phyloP scores from a whole-genome alignment of 2,329 filamentous ascomycete species.

The Penicillium sp. region DNA sequence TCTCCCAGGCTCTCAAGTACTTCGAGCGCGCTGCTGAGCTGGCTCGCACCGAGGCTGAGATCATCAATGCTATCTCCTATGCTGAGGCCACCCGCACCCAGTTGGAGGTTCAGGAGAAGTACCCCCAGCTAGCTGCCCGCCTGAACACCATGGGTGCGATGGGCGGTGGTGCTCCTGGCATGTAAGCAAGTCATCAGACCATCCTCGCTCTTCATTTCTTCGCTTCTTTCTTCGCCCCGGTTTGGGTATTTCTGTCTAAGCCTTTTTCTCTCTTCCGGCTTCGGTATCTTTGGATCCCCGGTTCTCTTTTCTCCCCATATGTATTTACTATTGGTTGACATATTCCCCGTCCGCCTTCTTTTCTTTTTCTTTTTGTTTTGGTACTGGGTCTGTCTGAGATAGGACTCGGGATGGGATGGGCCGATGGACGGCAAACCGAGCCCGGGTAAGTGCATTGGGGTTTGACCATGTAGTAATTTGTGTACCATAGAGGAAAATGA shows the following conservation, averaged over 20 bases:
- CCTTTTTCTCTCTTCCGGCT: slow-evolving; percentile 14
- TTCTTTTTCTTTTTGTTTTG: slow-evolving; percentile 16
- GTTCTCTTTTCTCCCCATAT: slow-evolving; percentile 20
- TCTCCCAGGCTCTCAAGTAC: slow-evolving; percentile 90
- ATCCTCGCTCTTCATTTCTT: slow-evolving; percentile 14
- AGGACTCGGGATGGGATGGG: slow-evolving; percentile 9
- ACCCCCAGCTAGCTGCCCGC: slow-evolving; percentile 73
- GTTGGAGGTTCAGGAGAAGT: slow-evolving; percentile 85
- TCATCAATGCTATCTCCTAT: slow-evolving; percentile 93
- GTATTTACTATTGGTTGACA: slow-evolving; percentile 29
- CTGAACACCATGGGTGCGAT: slow-evolving; percentile 58
- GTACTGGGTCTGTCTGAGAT: slow-evolving; percentile 11
- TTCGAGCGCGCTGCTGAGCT: slow-evolving; percentile 96
- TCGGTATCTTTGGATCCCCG: slow-evolving; percentile 15
- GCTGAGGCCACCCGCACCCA: slow-evolving; percentile 96
- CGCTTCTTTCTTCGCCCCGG: slow-evolving; percentile 14
- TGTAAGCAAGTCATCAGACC: slow-evolving; percentile 23
- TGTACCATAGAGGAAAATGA: slow-evolving; percentile 28
- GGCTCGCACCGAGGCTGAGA: slow-evolving; percentile 89
- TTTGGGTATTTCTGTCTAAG: slow-evolving; percentile 13
- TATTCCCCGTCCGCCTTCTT: slow-evolving; percentile 18
- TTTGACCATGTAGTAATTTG: slow-evolving; percentile 22
- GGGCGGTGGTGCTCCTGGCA: slow-evolving; percentile 32
- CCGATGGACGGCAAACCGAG: slow-evolving; percentile 4
- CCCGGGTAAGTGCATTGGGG: slow-evolving; percentile 11